Conservation (phyloP, 2,329 filamentous ascomycete genomes). For the Thermothelomyces thermophilus region DNA sequence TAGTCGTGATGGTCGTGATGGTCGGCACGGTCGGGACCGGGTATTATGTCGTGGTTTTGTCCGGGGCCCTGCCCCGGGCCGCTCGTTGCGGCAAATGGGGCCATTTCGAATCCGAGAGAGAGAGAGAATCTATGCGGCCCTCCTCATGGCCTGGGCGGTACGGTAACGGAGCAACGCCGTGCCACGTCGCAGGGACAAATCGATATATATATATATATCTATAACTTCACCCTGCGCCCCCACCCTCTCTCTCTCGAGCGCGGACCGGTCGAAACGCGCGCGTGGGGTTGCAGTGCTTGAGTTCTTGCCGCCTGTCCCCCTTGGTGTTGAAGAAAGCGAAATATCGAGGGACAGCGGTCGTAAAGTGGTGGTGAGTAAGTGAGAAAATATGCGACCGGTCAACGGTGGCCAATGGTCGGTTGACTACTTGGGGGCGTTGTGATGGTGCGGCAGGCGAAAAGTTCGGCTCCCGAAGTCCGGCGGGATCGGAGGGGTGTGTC, state of each 20-base stretch:
- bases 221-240: neutral
- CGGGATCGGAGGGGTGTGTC: neutral
- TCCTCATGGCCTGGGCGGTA: slow-evolving; percentile 3
- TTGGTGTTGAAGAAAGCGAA: too few species aligned
- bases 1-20: slow-evolving; percentile 31
- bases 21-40: too few species aligned
- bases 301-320: too few species aligned
- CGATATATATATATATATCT: too few species aligned
- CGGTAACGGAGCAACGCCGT: neutral
- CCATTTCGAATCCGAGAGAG: slow-evolving; percentile 5
- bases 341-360: neutral
- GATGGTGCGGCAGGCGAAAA: neutral
- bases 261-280: neutral
- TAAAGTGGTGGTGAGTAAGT: neutral
- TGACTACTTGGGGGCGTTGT: too few species aligned
- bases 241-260: slow-evolving; percentile 3
- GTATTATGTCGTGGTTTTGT: slow-evolving; percentile 36
- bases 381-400: too few species aligned
- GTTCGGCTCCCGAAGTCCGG: neutral
- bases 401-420: too few species aligned
- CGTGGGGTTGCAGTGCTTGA: neutral
- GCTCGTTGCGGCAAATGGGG: slow-evolving; percentile 20
- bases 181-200: neutral
- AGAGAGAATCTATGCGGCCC: neutral
- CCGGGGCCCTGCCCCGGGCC: slow-evolving; percentile 23